Base-by-base conservation (phyloP, 257 asterid genomes). In the Craterostigma plantagineum region DNA sequence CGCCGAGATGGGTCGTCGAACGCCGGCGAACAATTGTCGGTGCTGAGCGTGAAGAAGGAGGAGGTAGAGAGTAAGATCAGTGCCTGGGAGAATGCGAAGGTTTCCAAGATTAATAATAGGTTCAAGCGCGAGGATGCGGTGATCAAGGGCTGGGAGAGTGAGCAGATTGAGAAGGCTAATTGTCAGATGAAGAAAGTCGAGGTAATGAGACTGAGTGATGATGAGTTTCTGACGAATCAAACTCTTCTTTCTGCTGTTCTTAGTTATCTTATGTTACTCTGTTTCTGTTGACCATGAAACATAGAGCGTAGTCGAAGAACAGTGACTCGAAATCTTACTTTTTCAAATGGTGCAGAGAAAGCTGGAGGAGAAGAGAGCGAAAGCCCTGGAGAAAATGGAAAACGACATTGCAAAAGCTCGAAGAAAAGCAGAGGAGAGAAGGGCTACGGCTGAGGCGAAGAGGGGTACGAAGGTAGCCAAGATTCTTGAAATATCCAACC, bases 151-250 rank as follows among this genome's bases (percentile, higher is more conserved):
- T 79, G 80, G 86, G 98, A 87, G 48, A 76, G 64, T 7, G 98
- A 87, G 63, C 83, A 79, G 41, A 81, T 82, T 9, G 86, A 87
- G 45, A 87, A 76, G 59, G 85, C 95, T n/a, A 62, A 46, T 15
- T 68, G 92, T 14, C 64, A 77, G 92, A 87, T 87, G 92, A 87
- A 87, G 81, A 87, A 87, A 70, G 58, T 79, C 48, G 95, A 87
- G 93, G 98, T 87, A 68, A 14, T n/a, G n/a, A n/a, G n/a, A n/a
- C n/a, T n/a, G n/a, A n/a, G n/a, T n/a, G n/a, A n/a, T n/a, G n/a
- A n/a, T n/a, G n/a, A n/a, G n/a, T n/a, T n/a, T n/a, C n/a, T n/a
- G n/a, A n/a, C n/a, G n/a, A n/a, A n/a, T n/a, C n/a, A n/a, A n/a
- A n/a, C n/a, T n/a, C n/a, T n/a, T n/a, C n/a, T n/a, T n/a, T n/a